Conservation (phyloP, 2,329 filamentous ascomycete genomes). For the Phialophora expanda region DNA sequence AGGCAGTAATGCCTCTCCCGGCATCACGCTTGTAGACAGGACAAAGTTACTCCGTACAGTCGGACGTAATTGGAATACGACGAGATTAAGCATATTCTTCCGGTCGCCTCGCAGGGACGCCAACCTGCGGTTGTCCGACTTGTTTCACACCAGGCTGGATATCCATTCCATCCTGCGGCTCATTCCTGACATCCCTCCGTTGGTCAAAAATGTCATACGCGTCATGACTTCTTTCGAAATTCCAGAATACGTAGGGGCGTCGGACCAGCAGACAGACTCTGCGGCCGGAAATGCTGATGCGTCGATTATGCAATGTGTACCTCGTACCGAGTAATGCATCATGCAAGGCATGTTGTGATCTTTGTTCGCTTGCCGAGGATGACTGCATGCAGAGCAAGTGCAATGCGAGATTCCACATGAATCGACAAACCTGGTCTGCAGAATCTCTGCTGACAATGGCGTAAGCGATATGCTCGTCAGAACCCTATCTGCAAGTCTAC, state of each 20-base stretch:
- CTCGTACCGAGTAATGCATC: too few species aligned
- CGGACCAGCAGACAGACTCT: not conserved
- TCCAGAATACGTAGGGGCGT: not conserved
- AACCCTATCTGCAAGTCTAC: not conserved
- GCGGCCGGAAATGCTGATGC: not conserved
- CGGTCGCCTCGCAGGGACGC: not conserved
- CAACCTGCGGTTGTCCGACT: conserved; percentile 1
- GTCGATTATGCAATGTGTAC: not conserved
- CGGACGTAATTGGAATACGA: not conserved
- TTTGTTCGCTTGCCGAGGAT: not conserved
- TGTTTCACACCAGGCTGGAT: conserved; percentile 13
- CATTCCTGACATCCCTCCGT: not conserved
- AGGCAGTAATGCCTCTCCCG: not conserved
- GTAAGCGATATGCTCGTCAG: not conserved
- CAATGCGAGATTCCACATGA: not conserved
- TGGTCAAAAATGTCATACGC: not conserved
- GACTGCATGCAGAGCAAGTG: conserved; percentile 3
- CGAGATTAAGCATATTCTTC: not conserved
- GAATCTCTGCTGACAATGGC: not conserved
- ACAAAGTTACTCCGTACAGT: not conserved
- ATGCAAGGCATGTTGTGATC: not conserved
- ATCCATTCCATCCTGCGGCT: conserved; percentile 1
- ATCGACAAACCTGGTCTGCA: not conserved
- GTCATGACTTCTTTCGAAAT: conserved; percentile 1
- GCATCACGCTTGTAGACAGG: not conserved